A percentile compares a stretch with the other conserved stretches of the same genome.
These are phyloP conservation scores for Berkeleyomyces rouxiae DNA, from an alignment of 2,329 filamentous ascomycete species.

Conservation along the genomic window DNA sequence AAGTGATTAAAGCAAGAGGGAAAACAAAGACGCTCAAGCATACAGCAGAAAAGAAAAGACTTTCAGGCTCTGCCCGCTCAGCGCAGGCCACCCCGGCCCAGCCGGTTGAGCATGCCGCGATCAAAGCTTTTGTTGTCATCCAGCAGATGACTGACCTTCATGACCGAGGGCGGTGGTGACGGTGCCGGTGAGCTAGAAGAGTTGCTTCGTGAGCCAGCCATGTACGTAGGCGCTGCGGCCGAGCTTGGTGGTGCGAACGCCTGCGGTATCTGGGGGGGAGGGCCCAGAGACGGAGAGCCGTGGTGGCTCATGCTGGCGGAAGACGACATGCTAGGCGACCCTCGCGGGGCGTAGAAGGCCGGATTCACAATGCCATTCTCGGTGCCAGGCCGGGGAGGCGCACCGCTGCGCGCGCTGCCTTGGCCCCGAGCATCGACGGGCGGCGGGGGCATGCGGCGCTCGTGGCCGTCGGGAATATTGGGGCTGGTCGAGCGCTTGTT, in stretches of 20 bases:
- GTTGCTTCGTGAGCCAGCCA: neutral
- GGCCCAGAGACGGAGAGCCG: slow-evolving; percentile 6
- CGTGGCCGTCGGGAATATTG: slow-evolving; percentile 25
- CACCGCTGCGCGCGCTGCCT: slow-evolving; percentile 26
- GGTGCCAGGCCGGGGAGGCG: slow-evolving; percentile 17
- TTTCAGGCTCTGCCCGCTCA: neutral
- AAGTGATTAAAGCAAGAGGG: neutral
- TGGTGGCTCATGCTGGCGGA: slow-evolving; percentile 5
- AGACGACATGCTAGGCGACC: neutral
- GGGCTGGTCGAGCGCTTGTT: slow-evolving; percentile 27
- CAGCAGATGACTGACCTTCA: neutral
- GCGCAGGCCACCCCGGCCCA: slow-evolving; percentile 1
- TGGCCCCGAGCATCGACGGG: slow-evolving; percentile 29
- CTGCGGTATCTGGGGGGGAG: neutral
- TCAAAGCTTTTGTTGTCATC: slow-evolving; percentile 5
- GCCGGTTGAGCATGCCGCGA: slow-evolving; percentile 11
- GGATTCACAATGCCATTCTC: neutral
- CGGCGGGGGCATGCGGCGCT: slow-evolving; percentile 30
- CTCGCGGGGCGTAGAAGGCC: neutral
- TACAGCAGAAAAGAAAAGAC: neutral
- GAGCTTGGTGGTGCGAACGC: neutral
- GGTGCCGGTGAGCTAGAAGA: neutral
- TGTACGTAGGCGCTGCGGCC: neutral
- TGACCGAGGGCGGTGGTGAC: neutral
- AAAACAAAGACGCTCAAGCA: neutral